phyloP scores from a whole-genome alignment of 1,139 yeast species.

The Geotrichum reessii region DNA sequence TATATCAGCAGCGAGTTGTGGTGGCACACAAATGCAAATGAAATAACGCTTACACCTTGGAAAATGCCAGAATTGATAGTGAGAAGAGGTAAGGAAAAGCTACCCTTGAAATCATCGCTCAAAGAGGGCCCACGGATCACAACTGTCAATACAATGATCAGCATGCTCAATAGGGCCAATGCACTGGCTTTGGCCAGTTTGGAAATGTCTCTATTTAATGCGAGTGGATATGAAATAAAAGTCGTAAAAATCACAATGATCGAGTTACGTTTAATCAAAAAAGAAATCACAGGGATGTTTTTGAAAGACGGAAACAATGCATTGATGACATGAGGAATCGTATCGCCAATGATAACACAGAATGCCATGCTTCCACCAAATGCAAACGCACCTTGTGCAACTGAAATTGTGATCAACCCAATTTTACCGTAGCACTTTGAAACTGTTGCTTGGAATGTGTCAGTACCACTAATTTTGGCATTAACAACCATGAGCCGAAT shows the following conservation, averaged over 20 bases:
- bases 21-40: conserved; percentile 92
- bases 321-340: conserved; percentile 81
- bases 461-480: conserved; percentile 68
- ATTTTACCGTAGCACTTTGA: conserved; percentile 66
- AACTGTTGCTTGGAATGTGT: conserved; percentile 83
- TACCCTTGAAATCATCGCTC: conserved; percentile 40
- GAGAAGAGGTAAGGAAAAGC: conserved; percentile 45
- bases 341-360: conserved; percentile 90
- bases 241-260: conserved; percentile 65
- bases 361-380: conserved; percentile 94
- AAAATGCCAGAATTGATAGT: conserved; percentile 62
- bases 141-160: conserved; percentile 67
- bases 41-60: conserved; percentile 86
- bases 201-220: conserved; percentile 74
- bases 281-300: conserved; percentile 40
- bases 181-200: conserved; percentile 85
- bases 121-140: conserved; percentile 66
- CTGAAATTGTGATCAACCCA: conserved; percentile 62
- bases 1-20: conserved; percentile 88
- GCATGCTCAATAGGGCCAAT: conserved; percentile 80
- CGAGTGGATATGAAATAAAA: conserved; percentile 75
- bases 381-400: conserved; percentile 83
- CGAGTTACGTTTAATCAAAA: conserved; percentile 59
- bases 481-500: conserved; percentile 69
- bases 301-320: conserved; percentile 55